Conservation (phyloP, 805 yeast genomes). For the Wickerhamomyces alni region DNA sequence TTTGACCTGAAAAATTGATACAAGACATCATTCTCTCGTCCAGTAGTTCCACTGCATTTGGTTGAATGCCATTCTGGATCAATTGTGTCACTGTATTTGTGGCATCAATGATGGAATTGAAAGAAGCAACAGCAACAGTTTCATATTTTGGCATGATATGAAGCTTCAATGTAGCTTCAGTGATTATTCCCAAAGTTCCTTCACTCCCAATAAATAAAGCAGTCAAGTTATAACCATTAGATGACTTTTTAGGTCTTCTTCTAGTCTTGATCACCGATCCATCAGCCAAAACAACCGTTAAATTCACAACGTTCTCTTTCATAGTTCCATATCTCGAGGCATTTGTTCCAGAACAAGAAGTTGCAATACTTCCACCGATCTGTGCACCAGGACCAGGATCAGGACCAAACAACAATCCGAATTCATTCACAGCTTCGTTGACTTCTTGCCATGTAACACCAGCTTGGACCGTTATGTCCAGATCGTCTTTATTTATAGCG, state of each 20-base stretch:
- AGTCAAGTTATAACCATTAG: constrained; percentile 75
- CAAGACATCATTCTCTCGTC: constrained; percentile 69
- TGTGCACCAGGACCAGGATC: constrained; percentile 79
- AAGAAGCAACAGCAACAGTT: constrained; percentile 62
- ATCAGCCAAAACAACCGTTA: constrained; percentile 74
- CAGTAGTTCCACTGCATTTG: constrained; percentile 69
- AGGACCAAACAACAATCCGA: constrained; percentile 60
- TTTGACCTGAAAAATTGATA: constrained; percentile 50
- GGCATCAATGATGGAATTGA: constrained; percentile 64
- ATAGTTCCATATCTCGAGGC: constrained; percentile 75
- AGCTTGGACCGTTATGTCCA: constrained; percentile 69
- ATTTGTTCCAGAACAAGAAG: constrained; percentile 76
- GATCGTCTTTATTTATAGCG: constrained; percentile 51
- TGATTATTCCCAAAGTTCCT: constrained; percentile 73
- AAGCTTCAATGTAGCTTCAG: constrained; percentile 68
- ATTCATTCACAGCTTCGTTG: constrained; percentile 40
- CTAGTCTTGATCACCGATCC: constrained; percentile 71
- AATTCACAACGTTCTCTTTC: constrained; percentile 60
- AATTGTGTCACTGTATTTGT: constrained; percentile 60
- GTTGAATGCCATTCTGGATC: constrained; percentile 53
- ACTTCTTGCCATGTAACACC: constrained; percentile 77
- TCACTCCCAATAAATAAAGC: constrained; percentile 73
- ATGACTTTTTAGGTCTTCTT: constrained; percentile 65
- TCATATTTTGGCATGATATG: constrained; percentile 60
- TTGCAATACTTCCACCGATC: constrained; percentile 72